Base-by-base conservation (phyloP, 768 basidiomycete species). In the Termitomyces sp. region DNA sequence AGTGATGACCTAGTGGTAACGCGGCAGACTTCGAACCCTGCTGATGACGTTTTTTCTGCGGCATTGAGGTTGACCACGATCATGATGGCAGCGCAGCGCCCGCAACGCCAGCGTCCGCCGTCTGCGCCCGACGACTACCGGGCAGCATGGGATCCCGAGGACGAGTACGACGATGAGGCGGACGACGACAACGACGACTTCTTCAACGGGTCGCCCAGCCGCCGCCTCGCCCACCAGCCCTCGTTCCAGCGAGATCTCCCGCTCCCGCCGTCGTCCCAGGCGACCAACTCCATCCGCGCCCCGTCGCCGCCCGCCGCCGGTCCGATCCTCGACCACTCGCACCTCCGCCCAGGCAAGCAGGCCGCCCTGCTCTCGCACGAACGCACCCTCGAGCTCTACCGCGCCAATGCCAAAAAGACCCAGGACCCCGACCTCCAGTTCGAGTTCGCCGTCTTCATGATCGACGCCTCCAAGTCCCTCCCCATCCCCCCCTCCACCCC, bases 371-470 rank as follows among this genome's bases (percentile, higher is more conserved):
- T 98, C 63, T 94, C 93, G 0, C 91, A 98, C 71, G 94, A 95
- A 72, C 91, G 91, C 58, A 98, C 97, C 2, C 86, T 99, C 59
- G 94, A 98, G 72, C 86, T 97, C 60, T 99, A 99, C 77, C 90
- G 97, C 48, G 86, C 88, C 45, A 99, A 99, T 72, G 97, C 96
- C 33, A 97, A 96, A 77, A 98, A 98, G 76, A 97, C 95, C 0
- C 94, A 97, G 75, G 94, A 98, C 71, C 95, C 96, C 0, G 93
- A 98, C 66, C 77, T 98, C 56, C 95, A 96, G 70, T 98, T 94
- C 77, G 97, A 99, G 70, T 98, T 99, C 64, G 93, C 96, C 41
- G 92, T 95, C 9, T 98, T 98, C 80, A 94, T 98, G 90, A 90
- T 99, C 68, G 97, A 98, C 68, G 93, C 95, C 50, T 91, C 94